Evolutionary conservation across 2,329 filamentous ascomycete genomes (phyloP), one percentile per base, ranked within the genome.

Genomic region (Chrysoporthe austroafricana): DNA sequence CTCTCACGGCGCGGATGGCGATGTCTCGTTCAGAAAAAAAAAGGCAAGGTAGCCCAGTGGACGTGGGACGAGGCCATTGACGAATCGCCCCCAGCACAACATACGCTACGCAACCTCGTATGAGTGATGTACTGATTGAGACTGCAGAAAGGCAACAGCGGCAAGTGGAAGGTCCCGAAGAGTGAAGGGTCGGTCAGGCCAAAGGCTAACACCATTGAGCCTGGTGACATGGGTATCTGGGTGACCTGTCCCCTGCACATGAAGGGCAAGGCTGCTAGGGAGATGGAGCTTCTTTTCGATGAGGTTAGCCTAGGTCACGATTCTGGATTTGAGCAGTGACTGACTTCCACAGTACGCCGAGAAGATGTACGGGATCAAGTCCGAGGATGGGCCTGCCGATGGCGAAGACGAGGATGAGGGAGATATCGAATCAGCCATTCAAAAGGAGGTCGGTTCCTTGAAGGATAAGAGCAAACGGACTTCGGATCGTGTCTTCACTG

Each of bases 151-250:
- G 85, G 86, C 66, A 84, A 81, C 66, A 79, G 79, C 67, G 86
- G 86, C 13, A 86, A 83, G 75, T 90, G 88, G 88, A 84, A 85
- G 74, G 90, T 88, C 36, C 80, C 88, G 16, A 84, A 87, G 69
- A 86, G 89, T 58, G 81, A 83, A 73, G 74, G 72, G 80, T 56
- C 79, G 80, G 26, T 76, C 79, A 62, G 39, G 62, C 76, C 78
- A 69, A 78, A 79, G 71, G 83, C 82, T 52, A 82, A 78, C 50
- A 75, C 77, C 14, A 78, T 94, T 60, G 86, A 91, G 72, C 82
- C 90, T 5, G 91, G 91, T 5, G 90, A 94, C 73, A 82, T 84
- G 63, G 92, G 92, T 5, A 88, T 95, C 68, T 95, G 91, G 91
- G 89, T 90, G 39, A 94, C 91, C 0, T 94, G 91, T 76, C 88